Conservation (phyloP, 2,329 filamentous ascomycete species). For the Aotearoamyces nothofagi region DNA sequence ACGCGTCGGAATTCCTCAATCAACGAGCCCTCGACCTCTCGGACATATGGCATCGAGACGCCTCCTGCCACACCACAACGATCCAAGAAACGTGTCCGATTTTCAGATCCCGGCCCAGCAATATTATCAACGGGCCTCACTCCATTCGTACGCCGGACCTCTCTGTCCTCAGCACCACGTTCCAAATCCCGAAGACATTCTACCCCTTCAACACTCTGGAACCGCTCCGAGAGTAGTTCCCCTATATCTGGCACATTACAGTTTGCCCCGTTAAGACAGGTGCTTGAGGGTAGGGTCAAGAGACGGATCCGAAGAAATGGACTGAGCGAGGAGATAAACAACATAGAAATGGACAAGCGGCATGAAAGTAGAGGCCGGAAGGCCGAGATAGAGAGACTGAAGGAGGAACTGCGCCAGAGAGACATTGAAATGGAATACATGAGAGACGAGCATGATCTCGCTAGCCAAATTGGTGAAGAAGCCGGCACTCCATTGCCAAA, state of each 20-base stretch:
- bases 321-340: slow-evolving; percentile 42
- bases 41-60: slow-evolving; percentile 11
- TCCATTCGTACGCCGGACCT: slow-evolving; percentile 38
- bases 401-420: slow-evolving; percentile 24
- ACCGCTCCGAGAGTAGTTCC: slow-evolving; percentile 10
- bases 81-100: slow-evolving; percentile 35
- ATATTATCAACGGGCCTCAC: slow-evolving; percentile 36
- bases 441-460: slow-evolving; percentile 4
- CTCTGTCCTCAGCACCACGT: slow-evolving; percentile 21
- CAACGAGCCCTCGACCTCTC: slow-evolving; percentile 4
- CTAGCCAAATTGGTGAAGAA: slow-evolving; percentile 8
- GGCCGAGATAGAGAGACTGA: slow-evolving; percentile 33
- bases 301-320: slow-evolving; percentile 39
- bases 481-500: slow-evolving; percentile 7
- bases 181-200: slow-evolving; percentile 30
- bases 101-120: slow-evolving; percentile 38
- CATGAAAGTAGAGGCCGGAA: slow-evolving; percentile 23
- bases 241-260: slow-evolving; percentile 24
- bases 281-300: slow-evolving; percentile 40
- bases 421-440: slow-evolving; percentile 17
- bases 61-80: slow-evolving; percentile 15
- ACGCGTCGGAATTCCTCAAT: slow-evolving; percentile 8
- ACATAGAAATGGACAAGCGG: slow-evolving; percentile 30
- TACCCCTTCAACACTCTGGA: slow-evolving; percentile 20
- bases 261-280: slow-evolving; percentile 35